Percentiles rank a stretch among this genome's conserved stretches.
Conservation (phyloP, 2,329 filamentous ascomycete species). For the Fusarium mundagurra region DNA sequence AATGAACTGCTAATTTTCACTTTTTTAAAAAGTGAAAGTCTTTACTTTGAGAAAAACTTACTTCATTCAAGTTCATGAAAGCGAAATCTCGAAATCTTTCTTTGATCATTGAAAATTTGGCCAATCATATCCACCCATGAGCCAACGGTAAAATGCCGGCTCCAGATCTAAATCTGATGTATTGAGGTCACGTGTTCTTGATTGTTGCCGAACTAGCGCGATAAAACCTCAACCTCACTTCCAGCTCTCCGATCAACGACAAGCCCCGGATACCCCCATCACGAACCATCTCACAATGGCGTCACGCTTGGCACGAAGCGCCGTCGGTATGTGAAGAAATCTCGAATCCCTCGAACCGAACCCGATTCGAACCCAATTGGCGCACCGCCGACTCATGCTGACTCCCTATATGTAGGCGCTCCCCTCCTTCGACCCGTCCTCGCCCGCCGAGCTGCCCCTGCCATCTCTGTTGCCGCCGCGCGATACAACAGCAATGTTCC, state of each 20-base stretch:
- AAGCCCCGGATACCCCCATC: conserved; percentile 61
- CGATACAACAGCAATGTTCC: conserved; percentile 82
- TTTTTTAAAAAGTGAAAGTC: neutral
- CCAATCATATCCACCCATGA: conserved; percentile 42
- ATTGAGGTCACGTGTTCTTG: conserved; percentile 49
- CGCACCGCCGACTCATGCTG: conserved; percentile 34
- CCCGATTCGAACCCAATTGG: conserved; percentile 44
- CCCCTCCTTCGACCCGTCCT: conserved; percentile 87
- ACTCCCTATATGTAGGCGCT: conserved; percentile 71
- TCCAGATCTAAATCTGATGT: conserved; percentile 33
- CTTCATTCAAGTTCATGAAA: conserved; percentile 32
- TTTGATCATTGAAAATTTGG: conserved; percentile 37
- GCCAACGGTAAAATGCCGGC: conserved; percentile 42
- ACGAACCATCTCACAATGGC: conserved; percentile 83
- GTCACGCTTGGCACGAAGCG: conserved; percentile 95
- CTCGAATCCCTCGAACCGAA: conserved; percentile 13
- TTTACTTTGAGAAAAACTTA: conserved; percentile 1
- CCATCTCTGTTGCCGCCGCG: conserved; percentile 73
- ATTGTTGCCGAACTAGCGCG: conserved; percentile 54
- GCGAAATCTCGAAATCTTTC: conserved; percentile 47
- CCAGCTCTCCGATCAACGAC: conserved; percentile 58
- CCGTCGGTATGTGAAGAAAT: conserved; percentile 77
- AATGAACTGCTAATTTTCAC: neutral
- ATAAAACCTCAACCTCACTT: conserved; percentile 63
- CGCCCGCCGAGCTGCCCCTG: conserved; percentile 78